A percentile compares a stretch with the other conserved stretches of the same genome.
phyloP scores from a whole-genome alignment of 306 rosid genomes.

The Vigna reflexopilosa region DNA sequence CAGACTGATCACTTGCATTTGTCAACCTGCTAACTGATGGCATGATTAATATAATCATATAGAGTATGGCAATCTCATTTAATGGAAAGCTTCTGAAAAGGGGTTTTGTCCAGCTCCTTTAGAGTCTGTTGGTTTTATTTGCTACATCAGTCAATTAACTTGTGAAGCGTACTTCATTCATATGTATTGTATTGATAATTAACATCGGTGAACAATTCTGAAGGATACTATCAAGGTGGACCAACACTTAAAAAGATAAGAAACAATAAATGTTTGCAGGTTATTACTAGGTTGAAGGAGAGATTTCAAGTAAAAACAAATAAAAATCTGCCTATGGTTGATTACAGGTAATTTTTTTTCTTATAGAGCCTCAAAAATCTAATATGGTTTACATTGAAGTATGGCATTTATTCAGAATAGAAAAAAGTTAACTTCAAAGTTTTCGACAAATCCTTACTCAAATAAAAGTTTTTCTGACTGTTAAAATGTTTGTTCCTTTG shows the following conservation, averaged over 20 bases:
- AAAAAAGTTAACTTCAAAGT: constrained; percentile 33
- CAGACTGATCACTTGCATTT: constrained; percentile 26
- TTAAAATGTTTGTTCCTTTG: neutral
- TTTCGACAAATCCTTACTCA: neutral
- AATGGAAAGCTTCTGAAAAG: constrained; percentile 17
- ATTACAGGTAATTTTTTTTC: constrained; percentile 67
- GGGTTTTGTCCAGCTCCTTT: neutral
- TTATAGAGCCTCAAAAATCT: neutral
- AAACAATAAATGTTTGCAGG: constrained; percentile 58
- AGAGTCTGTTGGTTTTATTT: constrained; percentile 9
- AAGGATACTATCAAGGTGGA: constrained; percentile 21
- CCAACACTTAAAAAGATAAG: constrained; percentile 33
- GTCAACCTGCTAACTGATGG: constrained; percentile 6
- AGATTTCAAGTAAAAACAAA: constrained; percentile 70
- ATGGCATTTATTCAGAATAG: constrained; percentile 27
- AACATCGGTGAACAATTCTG: constrained; percentile 25
- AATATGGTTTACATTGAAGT: constrained; percentile 21
- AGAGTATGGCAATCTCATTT: constrained; percentile 13
- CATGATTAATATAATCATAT: constrained; percentile 12
- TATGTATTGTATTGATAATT: constrained; percentile 24
- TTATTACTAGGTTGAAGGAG: constrained; percentile 73
- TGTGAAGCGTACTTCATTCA: constrained; percentile 4
- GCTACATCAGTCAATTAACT: constrained; percentile 27
- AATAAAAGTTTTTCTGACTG: neutral
- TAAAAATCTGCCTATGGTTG: constrained; percentile 70